These are phyloP conservation scores for Gaultheria prostrata DNA, from an alignment of 148 eudicot species.

Conservation along the genomic window DNA sequence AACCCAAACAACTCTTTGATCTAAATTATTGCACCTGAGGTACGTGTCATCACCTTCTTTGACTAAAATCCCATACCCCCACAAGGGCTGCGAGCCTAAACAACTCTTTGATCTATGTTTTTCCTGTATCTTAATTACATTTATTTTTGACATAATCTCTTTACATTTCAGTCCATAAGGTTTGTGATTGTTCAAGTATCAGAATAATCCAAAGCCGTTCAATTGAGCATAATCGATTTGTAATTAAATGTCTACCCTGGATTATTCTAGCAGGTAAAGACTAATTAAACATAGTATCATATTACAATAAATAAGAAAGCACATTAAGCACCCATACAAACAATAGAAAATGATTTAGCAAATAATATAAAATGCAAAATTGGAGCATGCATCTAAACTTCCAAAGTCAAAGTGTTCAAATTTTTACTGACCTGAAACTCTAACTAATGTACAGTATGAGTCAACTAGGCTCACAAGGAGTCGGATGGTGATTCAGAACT, in stretches of 20 bases:
- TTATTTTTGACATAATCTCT: neutral
- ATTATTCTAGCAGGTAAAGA: neutral
- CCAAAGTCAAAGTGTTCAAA: neutral
- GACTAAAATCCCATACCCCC: neutral
- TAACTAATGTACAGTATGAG: neutral
- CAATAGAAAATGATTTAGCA: neutral
- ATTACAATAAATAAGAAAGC: neutral
- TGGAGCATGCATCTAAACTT: neutral
- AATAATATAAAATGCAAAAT: neutral
- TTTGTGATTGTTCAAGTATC: neutral
- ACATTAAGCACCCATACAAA: neutral
- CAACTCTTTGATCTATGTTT: neutral
- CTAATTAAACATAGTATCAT: neutral
- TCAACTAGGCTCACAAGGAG: constrained; percentile 9
- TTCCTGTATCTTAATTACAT: neutral
- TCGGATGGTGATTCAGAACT: neutral
- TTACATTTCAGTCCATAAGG: neutral
- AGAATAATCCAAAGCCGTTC: neutral
- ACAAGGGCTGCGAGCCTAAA: neutral
- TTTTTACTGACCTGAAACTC: constrained; percentile 7
- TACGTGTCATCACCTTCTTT: neutral
- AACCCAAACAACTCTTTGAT: neutral
- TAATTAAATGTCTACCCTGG: neutral
- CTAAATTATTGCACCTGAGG: neutral
- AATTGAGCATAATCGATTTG: neutral